Percentiles rank a stretch among this genome's conserved stretches.
These are phyloP conservation scores for Schwanniomyces sp. DNA, from an alignment of 805 yeast species.

Conservation along the genomic window DNA sequence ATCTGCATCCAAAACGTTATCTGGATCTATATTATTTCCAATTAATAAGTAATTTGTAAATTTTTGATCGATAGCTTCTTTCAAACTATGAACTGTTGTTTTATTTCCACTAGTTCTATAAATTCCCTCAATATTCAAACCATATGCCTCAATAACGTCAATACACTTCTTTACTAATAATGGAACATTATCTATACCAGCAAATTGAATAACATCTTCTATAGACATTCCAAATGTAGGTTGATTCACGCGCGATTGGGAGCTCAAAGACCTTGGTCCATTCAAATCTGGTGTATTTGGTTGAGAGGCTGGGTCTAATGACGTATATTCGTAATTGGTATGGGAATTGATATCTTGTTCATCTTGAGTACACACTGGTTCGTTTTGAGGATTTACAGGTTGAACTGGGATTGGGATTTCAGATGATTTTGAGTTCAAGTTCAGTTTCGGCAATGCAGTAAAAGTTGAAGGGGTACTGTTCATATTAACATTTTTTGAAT, in stretches of 20 bases:
- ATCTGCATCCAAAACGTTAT: slow-evolving; percentile 68
- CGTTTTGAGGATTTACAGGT: not conserved
- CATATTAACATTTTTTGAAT: slow-evolving; percentile 1
- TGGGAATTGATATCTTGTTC: not conserved
- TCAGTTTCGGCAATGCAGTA: not conserved
- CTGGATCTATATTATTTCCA: slow-evolving; percentile 40
- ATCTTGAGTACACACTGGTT: not conserved
- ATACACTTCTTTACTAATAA: slow-evolving; percentile 86
- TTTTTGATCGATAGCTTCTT: slow-evolving; percentile 69
- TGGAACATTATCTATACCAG: slow-evolving; percentile 88
- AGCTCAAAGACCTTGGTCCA: slow-evolving; percentile 32
- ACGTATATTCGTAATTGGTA: slow-evolving; percentile 1
- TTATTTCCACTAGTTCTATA: slow-evolving; percentile 84
- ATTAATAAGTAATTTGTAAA: slow-evolving; percentile 58
- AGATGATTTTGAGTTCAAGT: not conserved
- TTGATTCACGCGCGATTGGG: slow-evolving; percentile 19
- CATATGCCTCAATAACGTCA: slow-evolving; percentile 80
- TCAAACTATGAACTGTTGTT: slow-evolving; percentile 69
- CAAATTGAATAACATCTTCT: slow-evolving; percentile 73
- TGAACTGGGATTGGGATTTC: not conserved
- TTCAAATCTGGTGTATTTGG: slow-evolving; percentile 31
- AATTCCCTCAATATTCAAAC: slow-evolving; percentile 83
- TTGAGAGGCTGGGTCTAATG: slow-evolving; percentile 31
- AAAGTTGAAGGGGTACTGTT: not conserved
- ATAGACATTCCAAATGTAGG: slow-evolving; percentile 81